Conservation (phyloP, 2,329 filamentous ascomycete species). For the Cadophora sp. region DNA sequence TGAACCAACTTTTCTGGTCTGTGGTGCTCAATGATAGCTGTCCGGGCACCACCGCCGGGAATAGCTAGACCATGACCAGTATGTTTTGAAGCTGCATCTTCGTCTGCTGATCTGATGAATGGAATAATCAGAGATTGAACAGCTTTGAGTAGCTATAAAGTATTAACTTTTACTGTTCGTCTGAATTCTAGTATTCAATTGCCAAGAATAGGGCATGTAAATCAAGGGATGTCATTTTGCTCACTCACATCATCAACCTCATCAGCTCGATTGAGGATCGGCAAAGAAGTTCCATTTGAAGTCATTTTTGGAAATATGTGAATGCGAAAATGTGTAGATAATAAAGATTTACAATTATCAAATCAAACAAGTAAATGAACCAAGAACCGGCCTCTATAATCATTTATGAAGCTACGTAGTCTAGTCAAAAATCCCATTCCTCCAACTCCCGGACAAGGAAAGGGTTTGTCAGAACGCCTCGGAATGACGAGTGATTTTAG, state of each 20-base stretch:
- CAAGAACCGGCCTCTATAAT: too few species aligned
- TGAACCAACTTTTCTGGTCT: constrained; percentile 63
- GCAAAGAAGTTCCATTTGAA: constrained; percentile 31
- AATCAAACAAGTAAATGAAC: too few species aligned
- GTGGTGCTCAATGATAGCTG: constrained; percentile 68
- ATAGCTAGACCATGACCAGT: constrained; percentile 56
- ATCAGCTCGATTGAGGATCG: constrained; percentile 48
- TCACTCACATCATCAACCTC: constrained; percentile 57
- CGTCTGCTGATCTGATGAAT: constrained; percentile 74
- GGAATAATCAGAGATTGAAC: constrained; percentile 73
- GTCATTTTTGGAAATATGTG: constrained; percentile 30
- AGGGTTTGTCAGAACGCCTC: constrained; percentile 9
- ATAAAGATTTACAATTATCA: too few species aligned
- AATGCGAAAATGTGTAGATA: not conserved
- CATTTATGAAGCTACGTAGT: too few species aligned
- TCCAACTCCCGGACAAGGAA: not conserved
- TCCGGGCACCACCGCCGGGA: constrained; percentile 51
- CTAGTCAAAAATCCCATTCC: not conserved
- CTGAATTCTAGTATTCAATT: not conserved
- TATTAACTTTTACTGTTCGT: constrained; percentile 16
- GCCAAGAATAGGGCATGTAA: not conserved
- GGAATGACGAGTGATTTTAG: constrained; percentile 9
- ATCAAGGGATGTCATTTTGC: constrained; percentile 30
- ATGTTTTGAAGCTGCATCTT: constrained; percentile 61
- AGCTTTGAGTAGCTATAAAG: constrained; percentile 68